Evolutionary conservation across 768 basidiomycete species (phyloP).

Genomic region (Suillus fuscotomentosus): DNA sequence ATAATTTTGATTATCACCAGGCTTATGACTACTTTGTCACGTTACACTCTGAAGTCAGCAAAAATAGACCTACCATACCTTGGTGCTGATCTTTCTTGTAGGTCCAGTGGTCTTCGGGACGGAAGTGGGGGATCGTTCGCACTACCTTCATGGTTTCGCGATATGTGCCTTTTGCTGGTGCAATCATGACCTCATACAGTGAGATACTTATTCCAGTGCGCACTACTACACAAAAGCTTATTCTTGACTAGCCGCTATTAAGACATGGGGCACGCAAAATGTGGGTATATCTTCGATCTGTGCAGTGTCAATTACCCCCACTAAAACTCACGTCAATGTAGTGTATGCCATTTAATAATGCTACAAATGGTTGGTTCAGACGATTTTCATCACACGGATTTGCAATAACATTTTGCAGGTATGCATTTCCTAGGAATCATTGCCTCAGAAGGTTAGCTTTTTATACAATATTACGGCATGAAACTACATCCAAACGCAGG

Average conservation of each 20-base stretch:
- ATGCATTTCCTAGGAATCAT: not conserved
- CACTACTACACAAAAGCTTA: not conserved
- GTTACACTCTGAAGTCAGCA: not conserved
- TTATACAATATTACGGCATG: not conserved
- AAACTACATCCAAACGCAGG: not conserved
- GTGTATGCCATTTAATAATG: not conserved
- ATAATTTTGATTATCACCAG: not conserved
- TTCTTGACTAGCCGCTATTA: not conserved
- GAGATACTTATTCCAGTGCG: not conserved
- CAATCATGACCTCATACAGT: constrained; percentile 4
- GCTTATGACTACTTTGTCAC: constrained; percentile 1
- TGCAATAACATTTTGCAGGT: not conserved
- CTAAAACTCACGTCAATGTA: not conserved
- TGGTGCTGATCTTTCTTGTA: not conserved
- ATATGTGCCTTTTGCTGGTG: constrained; percentile 8
- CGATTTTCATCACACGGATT: not conserved
- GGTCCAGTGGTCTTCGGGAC: constrained; percentile 14
- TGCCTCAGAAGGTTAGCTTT: not conserved
- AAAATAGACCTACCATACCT: not conserved
- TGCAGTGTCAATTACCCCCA: not conserved
- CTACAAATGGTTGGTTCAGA: not conserved
- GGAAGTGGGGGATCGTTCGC: constrained; percentile 7
- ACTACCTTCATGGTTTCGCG: constrained; percentile 4
- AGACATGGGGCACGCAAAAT: not conserved
- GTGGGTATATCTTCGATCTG: not conserved